Conservation (phyloP, 805 yeast genomes). For the Hemisphaericaspora nanyangensis region DNA sequence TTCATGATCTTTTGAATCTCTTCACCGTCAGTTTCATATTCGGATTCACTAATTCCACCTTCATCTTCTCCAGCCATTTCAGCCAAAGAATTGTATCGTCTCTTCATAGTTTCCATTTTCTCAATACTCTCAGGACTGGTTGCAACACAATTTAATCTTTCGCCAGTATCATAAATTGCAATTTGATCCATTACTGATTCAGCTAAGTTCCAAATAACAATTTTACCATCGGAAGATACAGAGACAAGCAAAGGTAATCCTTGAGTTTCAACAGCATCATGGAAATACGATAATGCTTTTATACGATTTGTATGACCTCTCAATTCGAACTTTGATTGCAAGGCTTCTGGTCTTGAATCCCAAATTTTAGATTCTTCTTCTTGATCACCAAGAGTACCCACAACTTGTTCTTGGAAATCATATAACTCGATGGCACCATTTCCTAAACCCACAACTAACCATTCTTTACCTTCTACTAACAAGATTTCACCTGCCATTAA, state of each 20-base stretch:
- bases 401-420: constrained; percentile 31
- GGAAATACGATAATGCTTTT: constrained; percentile 64
- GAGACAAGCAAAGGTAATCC: constrained; percentile 56
- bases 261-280: constrained; percentile 31
- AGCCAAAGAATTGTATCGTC: constrained; percentile 31
- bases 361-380: constrained; percentile 26
- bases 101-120: constrained; percentile 64
- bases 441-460: constrained; percentile 62
- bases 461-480: constrained; percentile 45
- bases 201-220: constrained; percentile 78
- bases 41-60: constrained; percentile 54
- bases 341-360: constrained; percentile 18
- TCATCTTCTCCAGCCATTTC: constrained; percentile 14
- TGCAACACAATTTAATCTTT: constrained; percentile 82
- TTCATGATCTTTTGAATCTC: constrained; percentile 56
- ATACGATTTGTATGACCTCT: constrained; percentile 84
- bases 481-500: constrained; percentile 66
- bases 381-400: constrained; percentile 5
- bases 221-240: constrained; percentile 89
- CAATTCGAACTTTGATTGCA: constrained; percentile 53
- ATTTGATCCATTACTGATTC: constrained; percentile 64
- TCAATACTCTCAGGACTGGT: constrained; percentile 77
- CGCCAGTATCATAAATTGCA: constrained; percentile 88
- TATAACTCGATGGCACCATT: constrained; percentile 68
- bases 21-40: constrained; percentile 73